Base-by-base conservation (phyloP, 208 protist species). In the Strigomonas oncopelti region DNA sequence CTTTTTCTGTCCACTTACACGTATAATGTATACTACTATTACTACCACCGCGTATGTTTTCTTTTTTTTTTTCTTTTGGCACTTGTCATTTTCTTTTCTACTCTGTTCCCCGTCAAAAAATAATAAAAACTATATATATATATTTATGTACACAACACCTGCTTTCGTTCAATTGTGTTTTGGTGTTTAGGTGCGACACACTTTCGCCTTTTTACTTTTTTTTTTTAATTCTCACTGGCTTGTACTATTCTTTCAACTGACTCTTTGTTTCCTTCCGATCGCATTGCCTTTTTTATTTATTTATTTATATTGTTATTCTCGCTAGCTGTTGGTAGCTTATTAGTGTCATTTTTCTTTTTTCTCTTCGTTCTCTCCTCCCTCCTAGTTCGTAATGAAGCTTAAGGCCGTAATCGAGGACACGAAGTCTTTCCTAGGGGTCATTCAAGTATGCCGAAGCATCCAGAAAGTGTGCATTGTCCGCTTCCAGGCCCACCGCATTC, bases 341-440 rank as follows among this genome's bases (percentile, higher is more conserved):
- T 8, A 56, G n/a, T 56, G 7, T 57, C 27, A 11, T 42, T 5
- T 36, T 31, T 51, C 22, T 42, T 51, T 63, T 63, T 20, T 61
- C 20, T 36, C 34, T 61, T 11, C 28, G n/a, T 14, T 61, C 24
- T 29, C 7, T 56, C 20, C n/a, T 22, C 24, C 34, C 7, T 24
- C 36, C 57, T 52, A 38, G 34, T 57, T 31, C 36, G 18, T 67
- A 2, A 95, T 95, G 90, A 86, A 85, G 53, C 88, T 95, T 60
- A 91, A 88, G 38, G 87, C 90, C 0, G 82, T 69, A 13, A 56
- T 95, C 46, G 73, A 80, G 1, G 85, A 95, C 29, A 72, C 80
- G 5, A 74, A 77, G 55, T 71, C 78, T 20, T 62, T 95, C 2
- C 72, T 80, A 8, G 75, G 77, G 20, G 65, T 91, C 0, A 61